Conservation (phyloP, 345 rosid species). For the Eucalyptus cladocalyx region DNA sequence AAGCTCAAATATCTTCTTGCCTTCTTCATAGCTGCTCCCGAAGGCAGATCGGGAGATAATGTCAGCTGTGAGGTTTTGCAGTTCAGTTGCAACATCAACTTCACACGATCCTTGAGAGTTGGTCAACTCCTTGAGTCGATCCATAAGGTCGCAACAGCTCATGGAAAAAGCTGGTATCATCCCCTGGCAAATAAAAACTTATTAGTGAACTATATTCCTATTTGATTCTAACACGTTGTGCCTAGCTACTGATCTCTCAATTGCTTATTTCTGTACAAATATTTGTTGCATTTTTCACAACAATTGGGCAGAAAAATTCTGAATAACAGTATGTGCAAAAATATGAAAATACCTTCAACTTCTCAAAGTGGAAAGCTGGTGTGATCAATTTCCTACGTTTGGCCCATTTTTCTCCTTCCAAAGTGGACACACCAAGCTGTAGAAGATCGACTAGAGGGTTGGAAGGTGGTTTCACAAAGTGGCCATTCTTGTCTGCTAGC, state of each 20-base stretch:
- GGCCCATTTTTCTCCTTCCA: conserved; percentile 42
- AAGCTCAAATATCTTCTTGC: conserved; percentile 27
- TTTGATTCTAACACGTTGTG: background rate
- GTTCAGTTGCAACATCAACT: conserved; percentile 33
- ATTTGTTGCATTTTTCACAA: background rate
- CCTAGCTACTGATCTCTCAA: background rate
- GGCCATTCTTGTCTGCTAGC: conserved; percentile 29
- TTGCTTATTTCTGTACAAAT: background rate
- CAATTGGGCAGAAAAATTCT: background rate
- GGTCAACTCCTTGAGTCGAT: conserved; percentile 22
- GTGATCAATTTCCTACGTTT: conserved; percentile 22
- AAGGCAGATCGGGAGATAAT: conserved; percentile 34
- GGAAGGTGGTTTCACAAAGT: conserved; percentile 25
- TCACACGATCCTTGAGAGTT: conserved; percentile 7
- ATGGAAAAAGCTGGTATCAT: conserved; percentile 20
- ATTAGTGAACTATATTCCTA: background rate
- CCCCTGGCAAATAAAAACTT: background rate
- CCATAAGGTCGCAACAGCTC: conserved; percentile 22
- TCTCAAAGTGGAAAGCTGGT: conserved; percentile 39
- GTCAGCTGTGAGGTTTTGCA: conserved; percentile 33
- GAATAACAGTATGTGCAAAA: background rate
- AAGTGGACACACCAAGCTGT: conserved; percentile 14
- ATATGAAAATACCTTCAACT: conserved; percentile 16
- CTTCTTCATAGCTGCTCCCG: conserved; percentile 43
- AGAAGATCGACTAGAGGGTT: conserved; percentile 19